Conservation (phyloP, 208 protist species). For the Novymonas esmeraldas region DNA sequence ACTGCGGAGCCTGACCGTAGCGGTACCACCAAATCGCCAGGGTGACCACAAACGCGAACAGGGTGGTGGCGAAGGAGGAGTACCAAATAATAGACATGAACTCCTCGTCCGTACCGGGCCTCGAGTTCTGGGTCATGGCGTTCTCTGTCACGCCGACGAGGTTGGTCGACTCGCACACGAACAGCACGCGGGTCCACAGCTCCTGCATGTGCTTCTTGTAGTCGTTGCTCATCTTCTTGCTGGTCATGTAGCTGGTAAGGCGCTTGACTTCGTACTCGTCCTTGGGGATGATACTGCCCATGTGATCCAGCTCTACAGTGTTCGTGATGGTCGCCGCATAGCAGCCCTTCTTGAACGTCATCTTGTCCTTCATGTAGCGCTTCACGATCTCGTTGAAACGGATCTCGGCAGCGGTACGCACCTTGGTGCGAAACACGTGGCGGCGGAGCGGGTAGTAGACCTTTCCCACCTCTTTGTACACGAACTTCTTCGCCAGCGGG, state of each 20-base stretch:
- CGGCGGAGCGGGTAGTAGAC: slow-evolving; percentile 85
- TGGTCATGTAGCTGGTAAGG: slow-evolving; percentile 91
- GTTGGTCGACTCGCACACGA: slow-evolving; percentile 86
- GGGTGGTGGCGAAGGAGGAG: slow-evolving; percentile 60
- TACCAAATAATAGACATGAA: slow-evolving; percentile 92
- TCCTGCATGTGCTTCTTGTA: slow-evolving; percentile 91
- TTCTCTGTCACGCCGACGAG: slow-evolving; percentile 79
- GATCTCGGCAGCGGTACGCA: slow-evolving; percentile 85
- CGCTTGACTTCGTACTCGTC: slow-evolving; percentile 91
- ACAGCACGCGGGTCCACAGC: slow-evolving; percentile 83
- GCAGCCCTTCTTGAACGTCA: slow-evolving; percentile 82
- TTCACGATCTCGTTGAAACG: slow-evolving; percentile 89
- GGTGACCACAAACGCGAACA: slow-evolving; percentile 70
- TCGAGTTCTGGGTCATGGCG: slow-evolving; percentile 76
- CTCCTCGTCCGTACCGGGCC: slow-evolving; percentile 88
- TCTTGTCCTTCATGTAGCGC: slow-evolving; percentile 89
- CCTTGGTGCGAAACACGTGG: slow-evolving; percentile 87
- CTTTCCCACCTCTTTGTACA: slow-evolving; percentile 88
- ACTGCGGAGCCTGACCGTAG: slow-evolving; percentile 85
- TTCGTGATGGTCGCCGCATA: slow-evolving; percentile 88
- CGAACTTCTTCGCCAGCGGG: slow-evolving; percentile 88
- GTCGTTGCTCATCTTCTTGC: slow-evolving; percentile 91
- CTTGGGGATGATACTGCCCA: slow-evolving; percentile 92
- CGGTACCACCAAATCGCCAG: slow-evolving; percentile 84
- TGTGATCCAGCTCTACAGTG: slow-evolving; percentile 89